Conservation (phyloP, 2,329 filamentous ascomycete genomes). For the Colletotrichum liaoningense region DNA sequence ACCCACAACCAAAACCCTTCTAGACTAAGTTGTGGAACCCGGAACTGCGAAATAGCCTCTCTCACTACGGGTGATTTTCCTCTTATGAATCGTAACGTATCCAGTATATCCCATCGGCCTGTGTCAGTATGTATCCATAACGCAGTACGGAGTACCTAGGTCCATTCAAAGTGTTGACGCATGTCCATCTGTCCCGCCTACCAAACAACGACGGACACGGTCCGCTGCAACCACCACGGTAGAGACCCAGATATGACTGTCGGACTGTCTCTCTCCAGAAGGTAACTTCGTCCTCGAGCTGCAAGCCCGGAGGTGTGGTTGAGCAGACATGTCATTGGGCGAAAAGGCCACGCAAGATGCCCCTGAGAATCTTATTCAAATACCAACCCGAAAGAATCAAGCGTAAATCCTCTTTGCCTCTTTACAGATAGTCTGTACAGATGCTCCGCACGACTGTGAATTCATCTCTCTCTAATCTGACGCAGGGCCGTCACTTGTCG, state of each 20-base stretch:
- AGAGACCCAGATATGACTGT: conserved; percentile 5
- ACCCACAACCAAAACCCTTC: neutral
- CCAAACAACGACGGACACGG: neutral
- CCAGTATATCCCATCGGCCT: neutral
- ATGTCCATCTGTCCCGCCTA: neutral
- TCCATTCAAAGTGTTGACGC: neutral
- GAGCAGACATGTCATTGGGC: neutral
- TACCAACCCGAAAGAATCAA: neutral
- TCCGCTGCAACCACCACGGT: neutral
- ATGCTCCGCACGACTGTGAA: too few species aligned
- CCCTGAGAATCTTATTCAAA: neutral
- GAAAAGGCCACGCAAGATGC: neutral
- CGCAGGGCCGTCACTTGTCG: neutral
- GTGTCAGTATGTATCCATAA: too few species aligned
- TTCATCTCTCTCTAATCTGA: neutral
- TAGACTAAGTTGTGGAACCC: neutral
- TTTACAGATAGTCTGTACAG: too few species aligned
- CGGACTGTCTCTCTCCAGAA: conserved; percentile 23
- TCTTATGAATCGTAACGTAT: neutral
- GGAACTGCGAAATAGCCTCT: neutral
- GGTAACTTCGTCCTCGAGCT: neutral
- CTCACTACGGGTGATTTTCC: neutral
- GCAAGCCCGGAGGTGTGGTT: neutral
- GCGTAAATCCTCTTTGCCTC: neutral
- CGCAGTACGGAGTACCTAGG: neutral